These are phyloP conservation scores for Sophora flavescens DNA, from an alignment of 306 rosid genomes.

Conservation along the genomic window DNA sequence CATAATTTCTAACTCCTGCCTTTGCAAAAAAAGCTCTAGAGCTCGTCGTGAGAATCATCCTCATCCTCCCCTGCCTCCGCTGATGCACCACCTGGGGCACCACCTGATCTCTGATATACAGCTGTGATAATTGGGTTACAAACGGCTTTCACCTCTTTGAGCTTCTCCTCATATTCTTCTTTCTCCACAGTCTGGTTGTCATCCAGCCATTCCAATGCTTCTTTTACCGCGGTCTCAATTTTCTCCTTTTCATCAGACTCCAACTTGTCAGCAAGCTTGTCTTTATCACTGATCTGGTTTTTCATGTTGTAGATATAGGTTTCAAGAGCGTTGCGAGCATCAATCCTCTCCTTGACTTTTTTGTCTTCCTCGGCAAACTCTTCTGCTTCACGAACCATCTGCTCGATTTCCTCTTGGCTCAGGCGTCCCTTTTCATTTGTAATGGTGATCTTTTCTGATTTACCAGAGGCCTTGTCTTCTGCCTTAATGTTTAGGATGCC, in stretches of 20 bases:
- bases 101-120: no score
- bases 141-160: slow-evolving; percentile 93
- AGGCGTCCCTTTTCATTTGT: slow-evolving; percentile 97
- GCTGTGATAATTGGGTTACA: slow-evolving; percentile 95
- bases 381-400: slow-evolving; percentile 97
- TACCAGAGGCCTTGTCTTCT: slow-evolving; percentile 98
- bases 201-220: slow-evolving; percentile 95
- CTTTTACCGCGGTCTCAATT: slow-evolving; percentile 89
- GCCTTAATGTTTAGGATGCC: slow-evolving; percentile 95
- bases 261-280: slow-evolving; percentile 96
- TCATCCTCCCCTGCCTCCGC: no score
- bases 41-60: no score
- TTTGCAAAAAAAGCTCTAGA: no score
- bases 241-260: slow-evolving; percentile 95
- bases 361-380: slow-evolving; percentile 98
- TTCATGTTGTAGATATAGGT: slow-evolving; percentile 96
- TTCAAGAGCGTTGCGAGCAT: slow-evolving; percentile 89
- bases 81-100: no score
- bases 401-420: slow-evolving; percentile 94
- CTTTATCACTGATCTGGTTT: slow-evolving; percentile 88
- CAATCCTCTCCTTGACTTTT: slow-evolving; percentile 94
- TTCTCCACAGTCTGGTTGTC: slow-evolving; percentile 92
- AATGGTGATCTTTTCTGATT: slow-evolving; percentile 97
- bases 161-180: slow-evolving; percentile 96
- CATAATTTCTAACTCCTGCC: no score